Base-by-base conservation (phyloP, 129 eudicot species). In the Helianthus annuus region DNA sequence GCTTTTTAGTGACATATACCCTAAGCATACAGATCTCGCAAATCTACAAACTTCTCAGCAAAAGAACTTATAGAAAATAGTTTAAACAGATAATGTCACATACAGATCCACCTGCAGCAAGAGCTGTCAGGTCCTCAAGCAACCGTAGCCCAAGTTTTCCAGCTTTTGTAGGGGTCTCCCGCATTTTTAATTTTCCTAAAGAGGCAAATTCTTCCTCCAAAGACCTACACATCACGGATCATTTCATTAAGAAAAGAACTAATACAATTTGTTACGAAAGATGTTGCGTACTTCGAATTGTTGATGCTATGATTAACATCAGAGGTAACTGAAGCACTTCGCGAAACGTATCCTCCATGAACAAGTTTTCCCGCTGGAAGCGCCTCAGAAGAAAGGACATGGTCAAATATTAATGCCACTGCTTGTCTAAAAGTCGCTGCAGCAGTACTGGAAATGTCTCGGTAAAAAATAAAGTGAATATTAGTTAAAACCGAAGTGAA, bases 101-200 rank as follows among this genome's bases (percentile, higher is more conserved):
- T 94, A 90, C 99, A 88, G 99, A 94, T 94, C 99, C 99, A 94
- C 99, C 99, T 90, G 99, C 99, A 80, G 99, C 99, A 82, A 94
- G 94, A 85, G 99, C 96, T 83, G 99, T 90, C 85, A 94, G 95
- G 87, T 94, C 99, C 96, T 90, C 99, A 17, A 94, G 91, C 80
- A 94, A 86, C 38, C 91, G 83, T 56, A 94, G 84, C 71, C 97
- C 99, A 75, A 90, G 89, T 78, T 81, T 88, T 79, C 96, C 99
- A 77, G 96, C 79, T 75, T 76, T 71, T 9, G 97, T 90, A 39
- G 88, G 85, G 57, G 71, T 94, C 19, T 86, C 87, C 80, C 97
- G 88, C 91, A 68, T 94, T 74, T 83, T 48, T 59, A 88, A 72
- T 15, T 80, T 49, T 60, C 66, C 85, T 74, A 89, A 86, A 60